phyloP scores from a whole-genome alignment of 2,329 filamentous ascomycete species.

The Didymosphaeria variabile region DNA sequence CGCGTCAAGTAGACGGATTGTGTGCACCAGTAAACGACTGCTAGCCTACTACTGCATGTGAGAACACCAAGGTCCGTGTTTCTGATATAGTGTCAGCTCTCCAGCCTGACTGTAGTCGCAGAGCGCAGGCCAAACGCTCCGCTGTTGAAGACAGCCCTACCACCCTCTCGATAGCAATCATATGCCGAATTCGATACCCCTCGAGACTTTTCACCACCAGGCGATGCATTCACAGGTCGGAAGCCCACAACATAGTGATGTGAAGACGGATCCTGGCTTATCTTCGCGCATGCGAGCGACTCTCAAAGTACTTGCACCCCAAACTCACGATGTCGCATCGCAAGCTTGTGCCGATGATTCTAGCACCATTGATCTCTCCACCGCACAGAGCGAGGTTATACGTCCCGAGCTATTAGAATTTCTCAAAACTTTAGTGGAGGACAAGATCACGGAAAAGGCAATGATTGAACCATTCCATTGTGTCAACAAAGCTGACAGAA shows the following conservation, averaged over 20 bases:
- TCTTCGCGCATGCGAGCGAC: conserved; percentile 33
- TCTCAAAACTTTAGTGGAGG: conserved; percentile 38
- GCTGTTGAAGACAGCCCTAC: not conserved
- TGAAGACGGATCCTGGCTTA: conserved; percentile 37
- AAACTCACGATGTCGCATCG: conserved; percentile 18
- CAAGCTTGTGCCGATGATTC: conserved; percentile 23
- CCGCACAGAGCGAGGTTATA: conserved; percentile 38
- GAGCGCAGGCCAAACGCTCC: not conserved
- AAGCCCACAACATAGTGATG: conserved; percentile 7
- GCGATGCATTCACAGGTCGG: conserved; percentile 1
- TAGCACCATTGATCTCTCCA: conserved; percentile 35
- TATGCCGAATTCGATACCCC: conserved; percentile 1
- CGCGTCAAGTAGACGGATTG: conserved; percentile 14
- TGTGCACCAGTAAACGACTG: conserved; percentile 18
- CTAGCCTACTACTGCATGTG: conserved; percentile 3
- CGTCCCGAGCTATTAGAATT: conserved; percentile 38
- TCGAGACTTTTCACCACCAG: conserved; percentile 2
- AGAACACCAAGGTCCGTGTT: conserved; percentile 5
- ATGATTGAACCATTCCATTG: not conserved
- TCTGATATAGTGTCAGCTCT: conserved; percentile 11
- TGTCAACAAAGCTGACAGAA: not conserved
- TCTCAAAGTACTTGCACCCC: conserved; percentile 27
- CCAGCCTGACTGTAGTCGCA: not conserved
- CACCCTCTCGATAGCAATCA: not conserved
- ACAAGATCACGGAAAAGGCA: conserved; percentile 31